Conservation (phyloP, 208 protist species). For the Spongospora subterranea region DNA sequence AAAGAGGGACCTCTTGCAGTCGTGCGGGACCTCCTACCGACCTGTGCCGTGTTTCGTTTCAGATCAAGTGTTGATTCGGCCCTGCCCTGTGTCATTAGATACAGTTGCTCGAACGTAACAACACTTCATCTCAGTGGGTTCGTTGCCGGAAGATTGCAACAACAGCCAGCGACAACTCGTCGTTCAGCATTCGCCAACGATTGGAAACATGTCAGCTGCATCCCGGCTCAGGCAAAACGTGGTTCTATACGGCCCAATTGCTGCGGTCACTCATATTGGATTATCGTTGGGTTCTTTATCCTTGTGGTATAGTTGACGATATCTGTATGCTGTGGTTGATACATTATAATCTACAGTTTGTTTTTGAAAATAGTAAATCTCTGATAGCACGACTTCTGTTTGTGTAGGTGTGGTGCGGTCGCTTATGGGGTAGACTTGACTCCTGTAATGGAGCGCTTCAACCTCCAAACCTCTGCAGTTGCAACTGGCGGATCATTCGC, state of each 20-base stretch:
- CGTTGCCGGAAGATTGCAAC: not conserved
- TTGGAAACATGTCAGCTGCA: not conserved
- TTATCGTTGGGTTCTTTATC: constrained; percentile 4
- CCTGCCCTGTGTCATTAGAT: no score
- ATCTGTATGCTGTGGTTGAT: not conserved
- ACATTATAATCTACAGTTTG: no score
- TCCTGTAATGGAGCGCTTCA: not conserved
- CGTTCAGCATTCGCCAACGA: not conserved
- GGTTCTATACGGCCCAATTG: not conserved
- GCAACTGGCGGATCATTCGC: not conserved
- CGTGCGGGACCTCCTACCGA: no score
- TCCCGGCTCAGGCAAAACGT: not conserved
- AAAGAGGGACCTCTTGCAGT: no score
- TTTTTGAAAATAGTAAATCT: no score
- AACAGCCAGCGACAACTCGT: not conserved
- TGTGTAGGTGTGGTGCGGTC: not conserved
- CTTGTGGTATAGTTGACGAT: not conserved
- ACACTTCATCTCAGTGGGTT: no score
- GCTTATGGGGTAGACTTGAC: constrained; percentile 9
- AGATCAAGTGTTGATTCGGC: no score
- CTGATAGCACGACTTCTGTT: no score
- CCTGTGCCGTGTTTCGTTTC: no score
- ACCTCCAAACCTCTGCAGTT: not conserved
- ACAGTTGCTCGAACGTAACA: no score
- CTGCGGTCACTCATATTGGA: not conserved